Base-by-base conservation (phyloP, 1,284 basidiomycete genomes). In the Rhodotorula mucilaginosa region DNA sequence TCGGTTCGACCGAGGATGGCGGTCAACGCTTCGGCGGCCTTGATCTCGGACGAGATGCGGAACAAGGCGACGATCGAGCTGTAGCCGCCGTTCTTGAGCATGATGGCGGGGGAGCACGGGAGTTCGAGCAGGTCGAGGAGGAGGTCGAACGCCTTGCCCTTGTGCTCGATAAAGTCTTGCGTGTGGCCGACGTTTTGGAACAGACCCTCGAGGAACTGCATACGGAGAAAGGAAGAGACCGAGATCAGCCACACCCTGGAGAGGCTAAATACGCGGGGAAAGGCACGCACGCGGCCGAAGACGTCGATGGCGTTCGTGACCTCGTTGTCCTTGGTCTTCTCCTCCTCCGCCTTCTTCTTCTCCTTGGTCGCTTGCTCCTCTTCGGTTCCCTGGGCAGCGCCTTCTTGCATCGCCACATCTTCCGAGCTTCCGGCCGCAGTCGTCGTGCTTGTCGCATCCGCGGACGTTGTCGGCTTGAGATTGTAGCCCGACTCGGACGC, bases 81-180 rank as follows among this genome's bases (percentile, higher is more conserved):
- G 64, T 88, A 92, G 23, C 89, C 88, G 67, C 88, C 85, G 67
- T 92, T 92, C 72, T 88, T 88, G 8, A 89, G 89, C 80, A 93
- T 97, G 80, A 95, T 90, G 77, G 92, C 92, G 0, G 97, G 93
- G 52, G 97, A 84, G 78, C 91, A 96, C 8, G 94, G 91, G 46
- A 96, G 84, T 48, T 87, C 86, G 64, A 93, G 91, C 44, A 98
- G 84, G 71, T 86, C 85, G 64, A 93, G 88, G 34, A 99, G 83
- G 67, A 86, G 85, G 57, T 88, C 85, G 23, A 98, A 84, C 19
- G 93, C 92, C 29, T 57, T 51, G 70, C 91, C 89, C 4, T 87
- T 85, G 64, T 86, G 86, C 44, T 54, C 63, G 74, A 98, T 87
- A 80, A 99, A 98, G 76, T 98, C 96, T 72, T 89, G 88, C 26